A percentile compares a stretch with the other conserved stretches of the same genome.
Evolutionary conservation across 23 red algal genomes (phyloP).

Genomic region (Cyanidium caldarium): DNA sequence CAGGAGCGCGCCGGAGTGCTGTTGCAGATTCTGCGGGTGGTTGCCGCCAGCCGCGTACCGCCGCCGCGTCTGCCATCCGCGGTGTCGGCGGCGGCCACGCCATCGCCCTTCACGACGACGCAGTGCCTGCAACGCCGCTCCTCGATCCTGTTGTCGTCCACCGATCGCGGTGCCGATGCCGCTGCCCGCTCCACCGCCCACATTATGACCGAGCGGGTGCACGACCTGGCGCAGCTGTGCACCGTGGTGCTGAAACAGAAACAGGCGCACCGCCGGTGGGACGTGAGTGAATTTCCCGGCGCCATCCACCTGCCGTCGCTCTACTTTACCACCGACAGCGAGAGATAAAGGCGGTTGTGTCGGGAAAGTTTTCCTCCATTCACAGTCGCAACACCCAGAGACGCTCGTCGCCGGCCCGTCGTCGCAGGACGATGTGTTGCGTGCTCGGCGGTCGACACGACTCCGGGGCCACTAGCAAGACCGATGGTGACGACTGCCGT

Average conservation of each 20-base stretch:
- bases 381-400: background rate
- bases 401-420: background rate
- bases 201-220: slow-evolving; percentile 1
- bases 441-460: no score
- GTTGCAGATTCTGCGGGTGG: background rate
- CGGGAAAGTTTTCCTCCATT: background rate
- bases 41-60: background rate
- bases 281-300: background rate
- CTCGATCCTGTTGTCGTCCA: background rate
- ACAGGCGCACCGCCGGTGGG: background rate
- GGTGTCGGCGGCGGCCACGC: background rate
- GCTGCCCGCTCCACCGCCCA: no score
- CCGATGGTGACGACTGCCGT: no score
- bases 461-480: background rate
- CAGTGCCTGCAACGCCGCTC: background rate
- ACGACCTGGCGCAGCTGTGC: background rate
- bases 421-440: background rate
- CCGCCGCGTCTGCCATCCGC: background rate
- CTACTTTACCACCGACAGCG: background rate
- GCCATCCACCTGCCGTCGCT: background rate
- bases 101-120: no score
- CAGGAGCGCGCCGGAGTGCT: background rate
- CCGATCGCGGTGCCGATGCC: no score
- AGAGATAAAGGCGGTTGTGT: background rate
- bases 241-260: background rate